These are phyloP conservation scores for Oryza australiensis DNA, from an alignment of 176 grass and related monocot species.

Conservation along the genomic window DNA sequence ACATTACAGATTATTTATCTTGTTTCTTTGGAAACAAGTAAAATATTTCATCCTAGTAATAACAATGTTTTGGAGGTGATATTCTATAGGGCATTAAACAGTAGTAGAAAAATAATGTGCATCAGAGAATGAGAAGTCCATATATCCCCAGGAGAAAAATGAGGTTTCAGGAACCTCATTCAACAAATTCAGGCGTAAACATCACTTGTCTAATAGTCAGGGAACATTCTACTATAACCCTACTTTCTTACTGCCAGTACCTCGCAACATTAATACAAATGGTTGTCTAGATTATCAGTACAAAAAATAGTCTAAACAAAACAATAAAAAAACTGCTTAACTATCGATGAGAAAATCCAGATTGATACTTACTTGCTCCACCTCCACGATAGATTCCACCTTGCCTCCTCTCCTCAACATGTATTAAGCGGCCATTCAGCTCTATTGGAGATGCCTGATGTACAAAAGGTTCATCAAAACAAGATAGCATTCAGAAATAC, in stretches of 20 bases:
- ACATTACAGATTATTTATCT: not conserved
- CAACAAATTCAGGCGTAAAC: not conserved
- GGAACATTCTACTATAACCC: not conserved
- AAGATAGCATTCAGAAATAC: constrained; percentile 17
- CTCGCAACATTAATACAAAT: not conserved
- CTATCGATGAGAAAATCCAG: not conserved
- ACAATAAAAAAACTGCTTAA: not conserved
- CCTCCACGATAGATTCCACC: constrained; percentile 51
- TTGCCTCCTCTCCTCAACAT: constrained; percentile 79
- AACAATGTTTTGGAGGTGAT: not conserved
- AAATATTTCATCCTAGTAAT: not conserved
- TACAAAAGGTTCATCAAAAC: constrained; percentile 20
- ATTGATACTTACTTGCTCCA: constrained; percentile 63
- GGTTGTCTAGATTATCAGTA: not conserved
- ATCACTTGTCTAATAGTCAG: not conserved
- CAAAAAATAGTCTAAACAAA: not conserved
- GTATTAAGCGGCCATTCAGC: constrained; percentile 71
- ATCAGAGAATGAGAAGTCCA: not conserved
- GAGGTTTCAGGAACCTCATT: not conserved
- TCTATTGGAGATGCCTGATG: constrained; percentile 82
- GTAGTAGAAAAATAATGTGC: not conserved
- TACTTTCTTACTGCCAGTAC: not conserved
- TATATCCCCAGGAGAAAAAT: not conserved
- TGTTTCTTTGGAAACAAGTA: not conserved
- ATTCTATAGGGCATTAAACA: not conserved